Conservation (phyloP, 1,284 basidiomycete genomes). For the Tilletia caries region DNA sequence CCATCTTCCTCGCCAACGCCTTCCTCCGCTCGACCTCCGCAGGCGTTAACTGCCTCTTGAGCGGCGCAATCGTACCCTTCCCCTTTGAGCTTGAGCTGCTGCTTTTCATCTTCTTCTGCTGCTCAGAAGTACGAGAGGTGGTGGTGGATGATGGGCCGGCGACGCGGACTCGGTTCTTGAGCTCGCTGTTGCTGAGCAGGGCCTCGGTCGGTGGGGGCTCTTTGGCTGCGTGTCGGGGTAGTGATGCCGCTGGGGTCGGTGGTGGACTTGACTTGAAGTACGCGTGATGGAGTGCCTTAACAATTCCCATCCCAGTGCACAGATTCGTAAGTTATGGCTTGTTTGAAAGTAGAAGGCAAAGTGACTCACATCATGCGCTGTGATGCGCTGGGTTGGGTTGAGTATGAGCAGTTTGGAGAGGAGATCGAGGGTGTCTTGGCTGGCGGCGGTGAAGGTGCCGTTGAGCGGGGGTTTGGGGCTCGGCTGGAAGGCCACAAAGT, state of each 20-base stretch:
- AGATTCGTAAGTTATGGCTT: too few species aligned
- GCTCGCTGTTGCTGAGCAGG: slow-evolving; percentile 13
- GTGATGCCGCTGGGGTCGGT: slow-evolving; percentile 36
- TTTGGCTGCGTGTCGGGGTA: slow-evolving; percentile 42
- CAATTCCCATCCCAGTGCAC: too few species aligned
- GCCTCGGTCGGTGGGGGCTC: slow-evolving; percentile 13
- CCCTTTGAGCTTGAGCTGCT: neutral
- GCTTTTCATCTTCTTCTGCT: neutral
- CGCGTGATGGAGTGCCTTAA: slow-evolving; percentile 38
- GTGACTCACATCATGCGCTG: slow-evolving; percentile 57
- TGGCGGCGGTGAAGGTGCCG: slow-evolving; percentile 85
- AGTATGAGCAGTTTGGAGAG: slow-evolving; percentile 75
- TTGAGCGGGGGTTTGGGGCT: slow-evolving; percentile 77
- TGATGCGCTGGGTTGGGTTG: slow-evolving; percentile 78
- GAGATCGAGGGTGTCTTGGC: slow-evolving; percentile 78
- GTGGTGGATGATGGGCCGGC: too few species aligned
- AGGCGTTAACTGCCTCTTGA: slow-evolving; percentile 8
- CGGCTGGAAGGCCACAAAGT: slow-evolving; percentile 36
- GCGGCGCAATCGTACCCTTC: neutral
- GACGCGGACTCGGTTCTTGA: slow-evolving; percentile 3
- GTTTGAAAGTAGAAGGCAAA: too few species aligned
- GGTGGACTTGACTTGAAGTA: slow-evolving; percentile 42
- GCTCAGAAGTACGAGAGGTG: too few species aligned
- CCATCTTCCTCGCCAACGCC: slow-evolving; percentile 10
- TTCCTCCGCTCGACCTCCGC: slow-evolving; percentile 9